Base-by-base conservation (phyloP, 306 rosid species). In the Gastrolobium bilobum region DNA sequence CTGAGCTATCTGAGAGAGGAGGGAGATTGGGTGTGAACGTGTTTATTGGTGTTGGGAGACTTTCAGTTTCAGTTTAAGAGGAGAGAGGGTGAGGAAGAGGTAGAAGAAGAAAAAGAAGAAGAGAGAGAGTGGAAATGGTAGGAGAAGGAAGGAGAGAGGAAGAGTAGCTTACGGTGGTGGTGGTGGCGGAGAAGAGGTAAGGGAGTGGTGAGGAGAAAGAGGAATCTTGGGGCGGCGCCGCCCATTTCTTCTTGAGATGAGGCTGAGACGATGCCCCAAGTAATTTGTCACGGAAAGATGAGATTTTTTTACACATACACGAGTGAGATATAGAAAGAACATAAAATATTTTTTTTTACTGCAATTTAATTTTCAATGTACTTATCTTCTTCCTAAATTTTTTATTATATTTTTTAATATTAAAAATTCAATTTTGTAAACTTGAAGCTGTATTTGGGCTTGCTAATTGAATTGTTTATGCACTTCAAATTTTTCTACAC, bases 221-320 rank as follows among this genome's bases (percentile, higher is more conserved):
- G 79, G 39, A 95, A 85, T 79, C 94, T 82, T 62, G 91, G 86
- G 58, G 86, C 69, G 73, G 95, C 94, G 75, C 89, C 84, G 48
- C 91, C 91, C 94, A 90, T 92, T 67, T 46, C n/a, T n/a, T 62
- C 1, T 30, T 10, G 20, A 47, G 76, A 10, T 71, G 64, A 20
- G n/a, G 10, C 31, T 44, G 4, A n/a, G n/a, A n/a, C n/a, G n/a
- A n/a, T n/a, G n/a, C n/a, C n/a, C n/a, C n/a, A n/a, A n/a, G n/a
- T n/a, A n/a, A n/a, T n/a, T n/a, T n/a, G n/a, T n/a, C n/a, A n/a
- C n/a, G n/a, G n/a, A n/a, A n/a, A n/a, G n/a, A n/a, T n/a, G n/a
- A n/a, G n/a, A n/a, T n/a, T n/a, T n/a, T n/a, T n/a, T n/a, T n/a
- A n/a, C n/a, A n/a, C n/a, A n/a, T n/a, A n/a, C n/a, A n/a, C n/a